Base-by-base conservation (phyloP, 2,329 filamentous ascomycete species). In the Leptographium galeiforme region DNA sequence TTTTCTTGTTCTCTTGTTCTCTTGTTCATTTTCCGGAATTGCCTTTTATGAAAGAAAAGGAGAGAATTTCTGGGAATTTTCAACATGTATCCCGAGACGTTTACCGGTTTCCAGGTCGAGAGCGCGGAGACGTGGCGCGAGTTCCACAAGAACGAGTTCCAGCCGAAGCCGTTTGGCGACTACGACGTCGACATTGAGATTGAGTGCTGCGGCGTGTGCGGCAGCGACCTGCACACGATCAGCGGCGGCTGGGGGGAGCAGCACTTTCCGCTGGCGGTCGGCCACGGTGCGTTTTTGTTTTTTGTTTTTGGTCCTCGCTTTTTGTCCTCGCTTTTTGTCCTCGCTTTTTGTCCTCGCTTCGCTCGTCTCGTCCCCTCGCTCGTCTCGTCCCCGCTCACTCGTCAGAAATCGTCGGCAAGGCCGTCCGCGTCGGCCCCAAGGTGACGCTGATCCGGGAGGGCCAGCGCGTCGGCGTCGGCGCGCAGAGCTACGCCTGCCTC, bases 141-240 rank as follows among this genome's bases (percentile, higher is more conserved):
- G 55, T 81, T 83, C 63, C 72, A 83, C 62, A 85, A 87, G 70
- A 81, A 84, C 64, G 67, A 90, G 73, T 89, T 88, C 73, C 78
- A 82, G 61, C 82, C 90, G 55, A 93, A 94, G 73, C 85, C 86
- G 18, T 94, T 94, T 66, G 87, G 84, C 59, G 87, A 90, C 66
- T 78, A 87, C 68, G 89, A 95, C 65, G 81, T 95, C 62, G 89
- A 95, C 66, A 80, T 95, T 69, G 85, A 90, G 73, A 84, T 95
- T 62, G 82, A 89, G 60, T 83, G 79, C 64, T 91, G 87, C 63
- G 86, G 87, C 63, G 76, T 89, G 52, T 89, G 85, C 66, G 80
- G 83, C 60, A 84, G 79, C 60, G 84, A 89, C 63, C 72, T 85
- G 48, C 84, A 87, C 69, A 87, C 81, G 56, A 76, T 87, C 64